Percentiles rank a stretch among this genome's conserved stretches.
Conservation (phyloP, 164 flowering plant genomes). For the Stephania yunnanensis region DNA sequence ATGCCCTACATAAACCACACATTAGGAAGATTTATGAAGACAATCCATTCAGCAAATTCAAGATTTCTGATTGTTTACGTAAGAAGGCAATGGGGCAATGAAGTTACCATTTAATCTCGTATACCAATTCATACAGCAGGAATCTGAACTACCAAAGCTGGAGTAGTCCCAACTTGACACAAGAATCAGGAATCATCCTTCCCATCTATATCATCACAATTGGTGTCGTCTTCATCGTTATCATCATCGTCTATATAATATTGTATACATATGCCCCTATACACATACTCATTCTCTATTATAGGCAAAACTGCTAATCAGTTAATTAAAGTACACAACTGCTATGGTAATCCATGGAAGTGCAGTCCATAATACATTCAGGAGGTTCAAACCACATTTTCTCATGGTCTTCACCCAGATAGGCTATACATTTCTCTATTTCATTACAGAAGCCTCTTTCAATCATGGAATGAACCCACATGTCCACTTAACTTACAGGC, state of each 20-base stretch:
- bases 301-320: neutral
- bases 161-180: slow-evolving; percentile 27
- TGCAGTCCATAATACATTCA: slow-evolving; percentile 10
- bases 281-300: neutral
- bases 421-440: slow-evolving; percentile 63
- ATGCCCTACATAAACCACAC: neutral
- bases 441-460: slow-evolving; percentile 80
- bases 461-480: slow-evolving; percentile 82
- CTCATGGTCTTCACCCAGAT: slow-evolving; percentile 57
- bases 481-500: slow-evolving; percentile 65
- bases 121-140: neutral
- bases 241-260: slow-evolving; percentile 8
- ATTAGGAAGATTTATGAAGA: neutral
- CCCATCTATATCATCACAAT: neutral
- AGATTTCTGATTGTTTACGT: neutral
- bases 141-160: slow-evolving; percentile 21
- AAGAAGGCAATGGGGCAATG: neutral
- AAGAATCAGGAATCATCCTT: slow-evolving; percentile 16
- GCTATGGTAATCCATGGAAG: slow-evolving; percentile 15
- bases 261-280: neutral
- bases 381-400: slow-evolving; percentile 57
- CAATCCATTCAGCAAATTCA: neutral
- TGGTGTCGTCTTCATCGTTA: neutral
- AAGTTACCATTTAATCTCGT: neutral
- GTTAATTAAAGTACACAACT: neutral